Evolutionary conservation across 1,284 basidiomycete species (phyloP).

Genomic region (Puccinia horiana): DNA sequence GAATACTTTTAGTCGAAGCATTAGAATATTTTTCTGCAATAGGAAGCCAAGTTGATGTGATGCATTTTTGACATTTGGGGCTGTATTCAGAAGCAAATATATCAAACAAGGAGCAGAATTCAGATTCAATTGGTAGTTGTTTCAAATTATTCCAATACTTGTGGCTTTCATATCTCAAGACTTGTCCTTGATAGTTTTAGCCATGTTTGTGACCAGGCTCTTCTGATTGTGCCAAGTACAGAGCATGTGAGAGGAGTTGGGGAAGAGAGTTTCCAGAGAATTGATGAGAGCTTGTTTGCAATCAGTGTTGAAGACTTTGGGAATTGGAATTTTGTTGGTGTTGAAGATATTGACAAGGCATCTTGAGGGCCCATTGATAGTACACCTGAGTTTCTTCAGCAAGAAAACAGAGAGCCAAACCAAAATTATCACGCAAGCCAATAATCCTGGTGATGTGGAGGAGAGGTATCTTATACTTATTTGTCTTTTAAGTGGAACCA

Average conservation of each 20-base stretch:
- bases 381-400: background rate
- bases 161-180: background rate
- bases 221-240: no score
- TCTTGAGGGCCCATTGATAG: background rate
- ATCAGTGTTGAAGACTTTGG: background rate
- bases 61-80: background rate
- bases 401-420: no score
- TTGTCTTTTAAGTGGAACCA: background rate
- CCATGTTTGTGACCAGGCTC: no score
- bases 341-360: no score
- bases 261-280: background rate
- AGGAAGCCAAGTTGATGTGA: background rate
- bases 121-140: background rate
- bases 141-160: background rate
- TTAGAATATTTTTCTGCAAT: slow-evolving; percentile 8
- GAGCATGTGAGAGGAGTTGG: no score
- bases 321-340: no score
- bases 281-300: background rate
- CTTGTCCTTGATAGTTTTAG: background rate
- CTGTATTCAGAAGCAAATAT: no score
- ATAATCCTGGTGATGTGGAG: background rate
- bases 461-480: no score
- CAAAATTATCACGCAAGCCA: no score
- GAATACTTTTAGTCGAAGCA: no score
- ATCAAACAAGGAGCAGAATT: background rate